Evolutionary conservation across 2,329 filamentous ascomycete species (phyloP), one percentile per base, ranked within the genome.

Genomic region (Alternaria sp.): DNA sequence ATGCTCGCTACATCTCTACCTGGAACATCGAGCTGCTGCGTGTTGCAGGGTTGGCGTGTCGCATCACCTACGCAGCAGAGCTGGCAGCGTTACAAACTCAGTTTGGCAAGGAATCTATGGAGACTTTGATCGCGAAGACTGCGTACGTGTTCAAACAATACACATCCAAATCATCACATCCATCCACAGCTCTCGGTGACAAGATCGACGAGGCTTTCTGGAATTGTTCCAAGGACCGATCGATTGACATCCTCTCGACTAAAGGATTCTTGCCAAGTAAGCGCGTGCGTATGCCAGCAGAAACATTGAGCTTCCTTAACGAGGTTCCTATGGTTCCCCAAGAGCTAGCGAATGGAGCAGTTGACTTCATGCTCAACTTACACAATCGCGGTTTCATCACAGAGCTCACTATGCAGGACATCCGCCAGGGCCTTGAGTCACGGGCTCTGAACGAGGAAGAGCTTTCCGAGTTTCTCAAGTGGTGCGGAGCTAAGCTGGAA

Each of bases 1-100:
- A 99, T 76, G 96, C 95, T 16, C 88, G 94, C 57, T 97, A 93
- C 84, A 94, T 99, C 16, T 90, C 93, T 63, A 93, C 89, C 16
- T 99, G 95, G 96, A 99, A 99, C 71, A 85, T 92, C 22, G 95
- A 98, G 75, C 92, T 99, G 84, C 84, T 99, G 39, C 88, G 94
- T 43, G 91, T 94, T 30, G 92, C 94, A 18, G 95, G 95, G 41
- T 93, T 99, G 66, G 89, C 96, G 65, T 91, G 93, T 61, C 88
- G 95, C 51, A 87, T 99, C 64, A 92, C 93, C 1, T 99, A 96
- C 80, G 85, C 89, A 9, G 90, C 92, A 64, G 94, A 97, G 75
- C 97, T 98, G 93, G 68, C 68, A 42, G 68, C 72, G 14, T 68
- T 77, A 5, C 73, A 87, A 57, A 83, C 91, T 28, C 85, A 86